phyloP scores from a whole-genome alignment of 2,329 filamentous ascomycete genomes.

The Bipolaris oryzae region DNA sequence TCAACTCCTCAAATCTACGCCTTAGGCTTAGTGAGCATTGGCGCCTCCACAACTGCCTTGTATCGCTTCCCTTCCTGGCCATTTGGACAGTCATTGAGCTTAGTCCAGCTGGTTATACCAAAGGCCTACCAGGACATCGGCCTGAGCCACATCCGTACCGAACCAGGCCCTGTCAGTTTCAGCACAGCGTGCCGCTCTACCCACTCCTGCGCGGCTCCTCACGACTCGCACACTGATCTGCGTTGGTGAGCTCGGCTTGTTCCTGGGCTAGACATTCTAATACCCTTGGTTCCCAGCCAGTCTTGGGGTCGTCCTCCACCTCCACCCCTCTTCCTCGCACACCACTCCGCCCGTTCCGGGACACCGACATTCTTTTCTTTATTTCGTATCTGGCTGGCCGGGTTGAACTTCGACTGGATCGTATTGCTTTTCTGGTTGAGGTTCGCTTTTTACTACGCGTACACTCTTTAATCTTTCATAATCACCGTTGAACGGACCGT shows the following conservation, averaged over 20 bases:
- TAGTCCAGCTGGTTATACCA: constrained; percentile 40
- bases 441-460: constrained; percentile 39
- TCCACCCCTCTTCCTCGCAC: constrained; percentile 35
- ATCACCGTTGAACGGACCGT: constrained; percentile 42
- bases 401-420: constrained; percentile 48
- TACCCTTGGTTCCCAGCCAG: constrained; percentile 43
- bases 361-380: constrained; percentile 49
- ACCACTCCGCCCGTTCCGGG: constrained; percentile 37
- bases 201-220: constrained; percentile 36
- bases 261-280: constrained; percentile 41
- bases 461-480: constrained; percentile 45
- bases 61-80: constrained; percentile 24
- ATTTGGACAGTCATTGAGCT: constrained; percentile 39
- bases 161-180: constrained; percentile 44
- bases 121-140: constrained; percentile 34
- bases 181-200: constrained; percentile 41
- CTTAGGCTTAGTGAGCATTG: constrained; percentile 29
- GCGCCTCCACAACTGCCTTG: constrained; percentile 33
- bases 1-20: constrained; percentile 24
- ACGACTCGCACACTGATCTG: constrained; percentile 44
- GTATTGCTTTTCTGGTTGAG: constrained; percentile 37
- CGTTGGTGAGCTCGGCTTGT: constrained; percentile 28
- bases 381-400: constrained; percentile 51
- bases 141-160: constrained; percentile 46
- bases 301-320: constrained; percentile 41